Conservation (phyloP, 257 asterid genomes). For the Salvia miltiorrhiza region DNA sequence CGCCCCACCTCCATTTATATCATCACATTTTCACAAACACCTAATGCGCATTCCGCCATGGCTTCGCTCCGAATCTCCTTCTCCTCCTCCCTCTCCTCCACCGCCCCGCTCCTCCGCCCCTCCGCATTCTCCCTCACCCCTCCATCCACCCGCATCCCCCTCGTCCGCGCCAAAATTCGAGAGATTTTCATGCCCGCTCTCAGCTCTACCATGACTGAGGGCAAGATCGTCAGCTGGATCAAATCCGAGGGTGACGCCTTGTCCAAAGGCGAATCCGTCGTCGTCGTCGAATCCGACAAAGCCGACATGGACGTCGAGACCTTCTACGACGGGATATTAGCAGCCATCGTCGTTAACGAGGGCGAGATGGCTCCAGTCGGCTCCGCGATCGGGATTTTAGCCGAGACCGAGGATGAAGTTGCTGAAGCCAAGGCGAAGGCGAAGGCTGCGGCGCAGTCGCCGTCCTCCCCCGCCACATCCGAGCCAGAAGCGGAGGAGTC, state of each 20-base stretch:
- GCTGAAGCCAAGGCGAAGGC: constrained; percentile 68
- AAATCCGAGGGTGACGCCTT: constrained; percentile 79
- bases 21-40: constrained; percentile 10
- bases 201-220: constrained; percentile 94
- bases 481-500: constrained; percentile 24
- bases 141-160: constrained; percentile 28
- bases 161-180: constrained; percentile 64
- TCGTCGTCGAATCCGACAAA: constrained; percentile 81
- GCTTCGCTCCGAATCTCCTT: constrained; percentile 41
- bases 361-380: constrained; percentile 77
- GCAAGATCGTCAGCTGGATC: constrained; percentile 80
- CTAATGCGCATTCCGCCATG: constrained; percentile 19
- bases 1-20: constrained; percentile 36
- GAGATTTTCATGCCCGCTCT: constrained; percentile 96
- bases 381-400: constrained; percentile 64
- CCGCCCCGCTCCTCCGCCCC: constrained; percentile 46
- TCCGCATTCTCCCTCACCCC: constrained; percentile 33
- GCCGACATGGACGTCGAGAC: constrained; percentile 96
- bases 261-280: constrained; percentile 80
- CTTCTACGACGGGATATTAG: constrained; percentile 70
- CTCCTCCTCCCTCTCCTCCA: constrained; percentile 55
- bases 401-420: constrained; percentile 67
- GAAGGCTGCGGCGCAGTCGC: constrained; percentile 41
- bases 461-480: constrained; percentile 24
- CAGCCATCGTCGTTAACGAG: constrained; percentile 72